A percentile compares a stretch with the other conserved stretches of the same genome.
Evolutionary conservation across 257 asterid species (phyloP).

Genomic region (Cinchona pubescens): DNA sequence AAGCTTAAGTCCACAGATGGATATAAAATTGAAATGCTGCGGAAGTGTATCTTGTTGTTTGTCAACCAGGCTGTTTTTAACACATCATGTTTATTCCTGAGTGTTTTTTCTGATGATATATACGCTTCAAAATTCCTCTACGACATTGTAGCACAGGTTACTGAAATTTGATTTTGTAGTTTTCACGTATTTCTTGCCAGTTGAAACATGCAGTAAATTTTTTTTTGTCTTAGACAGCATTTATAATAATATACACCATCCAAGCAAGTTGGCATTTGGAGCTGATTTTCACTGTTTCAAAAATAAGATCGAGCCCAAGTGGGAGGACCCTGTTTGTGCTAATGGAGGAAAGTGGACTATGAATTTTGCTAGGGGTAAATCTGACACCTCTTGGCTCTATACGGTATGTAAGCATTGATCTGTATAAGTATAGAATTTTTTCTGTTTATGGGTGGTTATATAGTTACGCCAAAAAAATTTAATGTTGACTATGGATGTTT

Average conservation of each 20-base stretch:
- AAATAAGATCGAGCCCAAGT: slow-evolving; percentile 74
- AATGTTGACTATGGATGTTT: slow-evolving; percentile 13
- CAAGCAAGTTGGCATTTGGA: slow-evolving; percentile 70
- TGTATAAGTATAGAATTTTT: not conserved
- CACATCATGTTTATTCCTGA: not conserved
- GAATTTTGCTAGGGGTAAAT: slow-evolving; percentile 50
- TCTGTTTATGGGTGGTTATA: slow-evolving; percentile 9
- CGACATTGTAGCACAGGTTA: not conserved
- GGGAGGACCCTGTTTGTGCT: slow-evolving; percentile 97
- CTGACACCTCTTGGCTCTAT: slow-evolving; percentile 78
- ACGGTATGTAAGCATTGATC: slow-evolving; percentile 48
- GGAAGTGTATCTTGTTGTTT: not conserved
- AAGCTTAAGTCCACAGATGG: too few species aligned
- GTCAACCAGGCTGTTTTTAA: not conserved
- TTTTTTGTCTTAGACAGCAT: slow-evolving; percentile 46
- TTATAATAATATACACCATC: slow-evolving; percentile 71
- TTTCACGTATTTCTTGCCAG: not conserved
- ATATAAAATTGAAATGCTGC: not conserved
- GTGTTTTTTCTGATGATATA: not conserved
- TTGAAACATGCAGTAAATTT: not conserved
- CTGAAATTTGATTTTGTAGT: not conserved
- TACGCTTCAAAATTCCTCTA: not conserved
- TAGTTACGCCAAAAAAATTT: too few species aligned
- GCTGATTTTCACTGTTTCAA: slow-evolving; percentile 89
- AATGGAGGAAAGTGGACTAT: slow-evolving; percentile 94